Evolutionary conservation across 371 early-diverging fungal genomes (phyloP).

Genomic region (Nosema muscidifuracis): DNA sequence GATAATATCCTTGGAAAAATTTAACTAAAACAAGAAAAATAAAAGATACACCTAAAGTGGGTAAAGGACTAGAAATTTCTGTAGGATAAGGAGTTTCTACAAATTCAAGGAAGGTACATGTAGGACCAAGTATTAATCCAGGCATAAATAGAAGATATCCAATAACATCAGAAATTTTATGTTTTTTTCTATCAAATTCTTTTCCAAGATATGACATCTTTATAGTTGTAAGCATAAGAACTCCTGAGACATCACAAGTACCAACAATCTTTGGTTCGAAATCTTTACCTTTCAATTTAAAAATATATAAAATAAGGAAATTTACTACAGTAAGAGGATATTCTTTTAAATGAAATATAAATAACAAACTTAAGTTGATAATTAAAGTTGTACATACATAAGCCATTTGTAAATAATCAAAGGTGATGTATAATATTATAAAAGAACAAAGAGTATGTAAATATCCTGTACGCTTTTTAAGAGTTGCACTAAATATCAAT

Average conservation of each 20-base stretch:
- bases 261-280: conserved; percentile 32
- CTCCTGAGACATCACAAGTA: conserved; percentile 46
- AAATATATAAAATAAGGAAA: conserved; percentile 35
- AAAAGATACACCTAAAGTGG: conserved; percentile 7
- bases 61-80: not conserved
- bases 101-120: conserved; percentile 21
- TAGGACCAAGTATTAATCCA: conserved; percentile 42
- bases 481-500: not conserved
- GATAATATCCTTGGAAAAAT: conserved; percentile 8
- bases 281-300: conserved; percentile 25
- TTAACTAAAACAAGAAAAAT: conserved; percentile 19
- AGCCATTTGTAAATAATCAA: conserved; percentile 19
- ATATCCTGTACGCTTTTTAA: not conserved
- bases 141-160: conserved; percentile 42
- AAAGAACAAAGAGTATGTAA: conserved; percentile 2
- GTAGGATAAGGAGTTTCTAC: conserved; percentile 7
- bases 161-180: conserved; percentile 19
- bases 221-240: conserved; percentile 48
- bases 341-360: not conserved
- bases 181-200: conserved; percentile 19
- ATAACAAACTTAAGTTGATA: conserved; percentile 20
- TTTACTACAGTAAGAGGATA: conserved; percentile 32
- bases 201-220: conserved; percentile 49
- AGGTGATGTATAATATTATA: conserved; percentile 38
- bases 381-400: conserved; percentile 17